Evolutionary conservation across 78 protist species (phyloP).

Genomic region (Cavenderia fasciculata): DNA sequence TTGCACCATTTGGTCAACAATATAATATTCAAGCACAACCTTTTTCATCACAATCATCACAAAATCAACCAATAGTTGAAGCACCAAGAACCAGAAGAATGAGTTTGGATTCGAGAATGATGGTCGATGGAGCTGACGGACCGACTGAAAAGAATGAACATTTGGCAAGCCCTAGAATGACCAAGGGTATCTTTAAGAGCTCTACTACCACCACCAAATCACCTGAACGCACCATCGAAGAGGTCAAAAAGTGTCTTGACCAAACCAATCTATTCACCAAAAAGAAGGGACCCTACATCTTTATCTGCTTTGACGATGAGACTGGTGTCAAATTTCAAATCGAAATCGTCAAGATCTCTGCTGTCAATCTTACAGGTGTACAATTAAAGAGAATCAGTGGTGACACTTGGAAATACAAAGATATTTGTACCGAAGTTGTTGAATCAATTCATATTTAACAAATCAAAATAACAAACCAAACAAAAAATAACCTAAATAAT

Average conservation of each 20-base stretch:
- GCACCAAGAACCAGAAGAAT: conserved; percentile 78
- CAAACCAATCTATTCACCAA: conserved; percentile 41
- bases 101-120: conserved; percentile 57
- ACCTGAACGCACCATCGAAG: conserved; percentile 60
- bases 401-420: conserved; percentile 82
- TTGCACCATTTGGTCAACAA: conserved; percentile 1
- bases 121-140: not conserved
- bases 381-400: conserved; percentile 77
- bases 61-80: conserved; percentile 12
- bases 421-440: conserved; percentile 63
- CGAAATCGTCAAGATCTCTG: conserved; percentile 55
- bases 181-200: conserved; percentile 77
- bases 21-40: conserved; percentile 1
- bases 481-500: not conserved
- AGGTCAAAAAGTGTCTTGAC: conserved; percentile 42
- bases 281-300: conserved; percentile 64
- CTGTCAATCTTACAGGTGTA: conserved; percentile 63
- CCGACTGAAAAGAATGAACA: conserved; percentile 50
- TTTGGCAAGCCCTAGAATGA: conserved; percentile 36
- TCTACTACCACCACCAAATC: conserved; percentile 71
- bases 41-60: not conserved
- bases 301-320: conserved; percentile 63
- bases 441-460: conserved; percentile 44
- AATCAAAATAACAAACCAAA: not conserved
- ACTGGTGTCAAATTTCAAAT: conserved; percentile 55